These are phyloP conservation scores for Dioscorea cayenensis DNA, from an alignment of 116 monocot species.

Conservation along the genomic window DNA sequence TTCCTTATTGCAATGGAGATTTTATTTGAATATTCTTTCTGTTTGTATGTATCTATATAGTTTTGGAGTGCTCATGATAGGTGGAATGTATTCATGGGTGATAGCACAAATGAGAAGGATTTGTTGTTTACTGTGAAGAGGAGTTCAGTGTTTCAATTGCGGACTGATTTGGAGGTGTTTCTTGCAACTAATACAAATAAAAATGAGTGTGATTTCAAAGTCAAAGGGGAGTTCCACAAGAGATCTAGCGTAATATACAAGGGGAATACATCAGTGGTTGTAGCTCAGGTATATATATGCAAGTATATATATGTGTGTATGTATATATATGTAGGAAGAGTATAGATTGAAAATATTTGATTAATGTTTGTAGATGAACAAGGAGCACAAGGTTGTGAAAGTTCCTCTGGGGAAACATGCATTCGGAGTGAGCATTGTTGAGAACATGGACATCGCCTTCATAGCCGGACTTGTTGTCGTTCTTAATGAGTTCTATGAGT, in stretches of 20 bases:
- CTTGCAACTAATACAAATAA: not conserved
- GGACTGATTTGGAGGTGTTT: not conserved
- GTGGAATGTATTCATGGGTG: slow-evolving; percentile 38
- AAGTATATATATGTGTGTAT: no score
- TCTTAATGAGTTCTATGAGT: not conserved
- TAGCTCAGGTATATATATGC: slow-evolving; percentile 11
- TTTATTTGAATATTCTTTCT: not conserved
- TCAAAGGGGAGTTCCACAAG: not conserved
- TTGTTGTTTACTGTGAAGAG: slow-evolving; percentile 13
- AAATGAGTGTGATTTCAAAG: not conserved
- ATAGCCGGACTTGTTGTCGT: not conserved
- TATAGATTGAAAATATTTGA: not conserved
- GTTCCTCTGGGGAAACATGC: not conserved
- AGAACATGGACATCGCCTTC: not conserved
- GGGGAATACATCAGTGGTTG: not conserved
- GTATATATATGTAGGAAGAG: no score
- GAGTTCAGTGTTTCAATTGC: not conserved
- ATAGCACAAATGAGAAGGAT: slow-evolving; percentile 25
- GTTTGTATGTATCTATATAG: not conserved
- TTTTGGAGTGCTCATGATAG: slow-evolving; percentile 6
- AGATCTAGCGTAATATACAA: not conserved
- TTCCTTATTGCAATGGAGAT: not conserved
- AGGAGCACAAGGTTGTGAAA: not conserved
- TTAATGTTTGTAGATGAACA: not conserved
- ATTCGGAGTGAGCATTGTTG: not conserved